A percentile compares a stretch with the other conserved stretches of the same genome.
phyloP scores from a whole-genome alignment of 805 yeast genomes.

The Tetrapisispora namnaoensis region DNA sequence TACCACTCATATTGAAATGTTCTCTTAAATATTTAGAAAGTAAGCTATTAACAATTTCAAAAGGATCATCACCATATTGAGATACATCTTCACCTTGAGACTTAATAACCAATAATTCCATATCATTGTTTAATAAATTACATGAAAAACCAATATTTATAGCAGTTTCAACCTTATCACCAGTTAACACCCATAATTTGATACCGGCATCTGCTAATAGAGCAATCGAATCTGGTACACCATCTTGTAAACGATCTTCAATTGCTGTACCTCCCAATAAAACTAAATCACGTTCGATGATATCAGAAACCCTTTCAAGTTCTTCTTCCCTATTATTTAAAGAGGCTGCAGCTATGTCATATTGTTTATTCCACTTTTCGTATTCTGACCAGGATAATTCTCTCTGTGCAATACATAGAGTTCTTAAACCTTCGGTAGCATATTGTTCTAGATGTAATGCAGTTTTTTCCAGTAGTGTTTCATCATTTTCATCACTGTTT shows the following conservation, averaged over 20 bases:
- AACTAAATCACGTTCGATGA: slow-evolving; percentile 55
- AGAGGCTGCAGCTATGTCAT: slow-evolving; percentile 57
- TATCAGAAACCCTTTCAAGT: slow-evolving; percentile 65
- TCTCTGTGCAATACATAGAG: slow-evolving; percentile 68
- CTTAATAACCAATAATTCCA: slow-evolving; percentile 58
- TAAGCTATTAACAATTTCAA: slow-evolving; percentile 35
- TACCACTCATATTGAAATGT: slow-evolving; percentile 53
- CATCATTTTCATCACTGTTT: slow-evolving; percentile 31
- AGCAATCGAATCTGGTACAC: slow-evolving; percentile 76
- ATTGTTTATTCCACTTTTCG: slow-evolving; percentile 50
- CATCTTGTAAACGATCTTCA: slow-evolving; percentile 78
- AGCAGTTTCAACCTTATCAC: slow-evolving; percentile 84
- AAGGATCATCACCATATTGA: slow-evolving; percentile 33
- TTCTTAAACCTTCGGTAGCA: slow-evolving; percentile 79
- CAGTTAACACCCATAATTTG: slow-evolving; percentile 79
- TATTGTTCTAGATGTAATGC: slow-evolving; percentile 67
- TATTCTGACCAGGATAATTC: slow-evolving; percentile 56
- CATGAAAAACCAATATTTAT: slow-evolving; percentile 83
- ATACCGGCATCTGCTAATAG: slow-evolving; percentile 68
- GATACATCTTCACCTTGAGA: slow-evolving; percentile 43
- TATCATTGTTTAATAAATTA: slow-evolving; percentile 62
- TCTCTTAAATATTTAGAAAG: slow-evolving; percentile 44
- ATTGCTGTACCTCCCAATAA: slow-evolving; percentile 81
- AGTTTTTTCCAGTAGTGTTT: slow-evolving; percentile 45
- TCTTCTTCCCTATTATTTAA: slow-evolving; percentile 55